Base-by-base conservation (phyloP, 176 grass and related monocot species). In the Zizania latifolia region DNA sequence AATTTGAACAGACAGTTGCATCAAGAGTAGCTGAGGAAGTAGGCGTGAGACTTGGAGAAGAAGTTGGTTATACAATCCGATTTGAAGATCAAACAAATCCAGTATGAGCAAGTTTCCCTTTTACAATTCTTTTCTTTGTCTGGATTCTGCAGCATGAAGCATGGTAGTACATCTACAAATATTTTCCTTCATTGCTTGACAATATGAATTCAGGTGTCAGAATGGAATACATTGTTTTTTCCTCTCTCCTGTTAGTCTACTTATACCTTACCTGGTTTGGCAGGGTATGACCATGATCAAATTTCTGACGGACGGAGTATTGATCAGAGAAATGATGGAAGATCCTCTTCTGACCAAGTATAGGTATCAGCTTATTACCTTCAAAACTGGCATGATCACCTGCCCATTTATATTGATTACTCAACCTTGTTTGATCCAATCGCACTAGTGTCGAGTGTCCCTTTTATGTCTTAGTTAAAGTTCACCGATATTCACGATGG, bases 281-380 rank as follows among this genome's bases (percentile, higher is more conserved):
- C 82, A 98, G 94, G 81, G 82, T 83, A 67, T 79, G 57, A 98
- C 94, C 39, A 84, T 78, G 88, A 86, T 98, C 63, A 98, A 94
- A 87, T 94, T 98, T 87, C 94, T 98, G 62, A 98, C 94, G 30
- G 91, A 98, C 84, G 94, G 91, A 15, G 89, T 98, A 70, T 77
- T 94, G 78, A 87, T 98, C 65, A 98, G 94, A 91, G 94, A 98
- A 90, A 98, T 94, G 94, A 98, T 98, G 94, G 91, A 98, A 54
- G 94, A 94, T 81, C 94, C 91, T 78, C 91, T 92, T 89, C 48
- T 98, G 32, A 92, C 81, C 58, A 93, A 94, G 82, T 98, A 98
- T 83, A 92, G 94, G 91, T 98, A 84, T 7, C 23, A 21, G 10
- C 16, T 36, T 58, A 69, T 16, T 24, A 19, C 40, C 19, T 16